A percentile compares a stretch with the other conserved stretches of the same genome.
Evolutionary conservation across 768 basidiomycete species (phyloP).

Genomic region (Termitomyces titanicus): DNA sequence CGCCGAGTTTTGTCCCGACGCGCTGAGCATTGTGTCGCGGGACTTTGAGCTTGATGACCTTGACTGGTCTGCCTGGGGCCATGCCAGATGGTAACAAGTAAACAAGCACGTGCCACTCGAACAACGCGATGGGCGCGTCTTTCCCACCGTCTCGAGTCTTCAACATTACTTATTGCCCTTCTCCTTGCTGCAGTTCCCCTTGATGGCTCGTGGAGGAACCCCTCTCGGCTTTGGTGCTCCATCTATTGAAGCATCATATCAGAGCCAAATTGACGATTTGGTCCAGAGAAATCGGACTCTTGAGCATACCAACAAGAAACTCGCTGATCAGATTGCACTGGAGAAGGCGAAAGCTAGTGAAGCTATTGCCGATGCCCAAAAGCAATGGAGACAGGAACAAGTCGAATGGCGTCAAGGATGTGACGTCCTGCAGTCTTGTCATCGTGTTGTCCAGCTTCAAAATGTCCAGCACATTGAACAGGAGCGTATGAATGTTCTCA

Average conservation of each 20-base stretch:
- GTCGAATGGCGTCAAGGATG: slow-evolving; percentile 59
- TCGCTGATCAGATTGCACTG: slow-evolving; percentile 42
- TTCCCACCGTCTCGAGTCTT: slow-evolving; percentile 1
- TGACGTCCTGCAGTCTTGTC: slow-evolving; percentile 57
- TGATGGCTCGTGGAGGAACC: slow-evolving; percentile 19
- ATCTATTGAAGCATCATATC: slow-evolving; percentile 57
- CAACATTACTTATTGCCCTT: too few species aligned
- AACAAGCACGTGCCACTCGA: slow-evolving; percentile 10
- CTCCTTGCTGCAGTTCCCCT: neutral
- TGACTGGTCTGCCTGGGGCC: slow-evolving; percentile 58
- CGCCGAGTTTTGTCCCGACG: slow-evolving; percentile 58
- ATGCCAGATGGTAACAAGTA: slow-evolving; percentile 30
- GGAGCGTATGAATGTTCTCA: slow-evolving; percentile 47
- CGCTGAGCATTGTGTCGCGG: slow-evolving; percentile 75
- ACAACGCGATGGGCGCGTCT: slow-evolving; percentile 6
- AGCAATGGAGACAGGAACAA: slow-evolving; percentile 51
- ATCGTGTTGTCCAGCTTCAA: slow-evolving; percentile 62
- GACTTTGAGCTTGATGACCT: slow-evolving; percentile 59
- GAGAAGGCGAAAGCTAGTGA: slow-evolving; percentile 42
- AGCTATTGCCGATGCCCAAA: slow-evolving; percentile 38
- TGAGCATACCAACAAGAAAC: slow-evolving; percentile 55
- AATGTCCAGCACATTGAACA: slow-evolving; percentile 51
- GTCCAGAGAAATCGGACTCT: slow-evolving; percentile 64
- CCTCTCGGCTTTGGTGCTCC: slow-evolving; percentile 25
- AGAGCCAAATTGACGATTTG: slow-evolving; percentile 69